phyloP scores from a whole-genome alignment of 768 basidiomycete species.

The Chalciporus chontae region DNA sequence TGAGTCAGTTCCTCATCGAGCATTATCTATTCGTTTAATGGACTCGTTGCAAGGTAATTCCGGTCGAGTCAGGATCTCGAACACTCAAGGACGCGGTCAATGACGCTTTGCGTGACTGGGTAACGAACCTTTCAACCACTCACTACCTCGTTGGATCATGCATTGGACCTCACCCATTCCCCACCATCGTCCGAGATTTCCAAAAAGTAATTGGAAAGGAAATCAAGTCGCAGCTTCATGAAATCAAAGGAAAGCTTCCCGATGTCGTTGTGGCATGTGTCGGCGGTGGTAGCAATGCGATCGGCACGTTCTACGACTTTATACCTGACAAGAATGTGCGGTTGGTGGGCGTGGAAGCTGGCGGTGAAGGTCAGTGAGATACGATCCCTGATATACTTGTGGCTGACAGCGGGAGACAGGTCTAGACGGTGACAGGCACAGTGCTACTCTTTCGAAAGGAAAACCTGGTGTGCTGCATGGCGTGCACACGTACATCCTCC shows the following conservation, averaged over 20 bases:
- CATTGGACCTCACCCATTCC: conserved; percentile 98
- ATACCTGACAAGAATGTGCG: conserved; percentile 83
- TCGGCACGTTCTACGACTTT: conserved; percentile 97
- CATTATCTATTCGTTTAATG: not conserved
- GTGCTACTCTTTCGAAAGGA: conserved; percentile 89
- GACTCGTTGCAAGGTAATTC: conserved; percentile 65
- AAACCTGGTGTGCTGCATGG: conserved; percentile 95
- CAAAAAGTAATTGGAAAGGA: conserved; percentile 93
- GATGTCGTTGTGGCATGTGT: conserved; percentile 96
- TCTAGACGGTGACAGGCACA: conserved; percentile 80
- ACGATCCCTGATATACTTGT: not conserved
- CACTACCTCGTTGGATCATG: conserved; percentile 97
- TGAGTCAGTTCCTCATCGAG: conserved; percentile 21
- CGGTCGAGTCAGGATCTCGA: conserved; percentile 89
- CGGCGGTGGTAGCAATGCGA: conserved; percentile 96
- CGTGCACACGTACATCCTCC: conserved; percentile 92
- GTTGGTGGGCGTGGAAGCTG: conserved; percentile 93
- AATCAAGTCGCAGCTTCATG: conserved; percentile 83
- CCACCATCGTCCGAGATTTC: conserved; percentile 98
- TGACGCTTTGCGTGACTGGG: conserved; percentile 98
- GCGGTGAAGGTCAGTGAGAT: conserved; percentile 75
- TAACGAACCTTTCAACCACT: conserved; percentile 88
- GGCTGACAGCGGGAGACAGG: conserved; percentile 38
- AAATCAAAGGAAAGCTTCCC: conserved; percentile 77
- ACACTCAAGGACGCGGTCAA: conserved; percentile 99